phyloP scores from a whole-genome alignment of 768 basidiomycete species.

The Sutorius australiensis region DNA sequence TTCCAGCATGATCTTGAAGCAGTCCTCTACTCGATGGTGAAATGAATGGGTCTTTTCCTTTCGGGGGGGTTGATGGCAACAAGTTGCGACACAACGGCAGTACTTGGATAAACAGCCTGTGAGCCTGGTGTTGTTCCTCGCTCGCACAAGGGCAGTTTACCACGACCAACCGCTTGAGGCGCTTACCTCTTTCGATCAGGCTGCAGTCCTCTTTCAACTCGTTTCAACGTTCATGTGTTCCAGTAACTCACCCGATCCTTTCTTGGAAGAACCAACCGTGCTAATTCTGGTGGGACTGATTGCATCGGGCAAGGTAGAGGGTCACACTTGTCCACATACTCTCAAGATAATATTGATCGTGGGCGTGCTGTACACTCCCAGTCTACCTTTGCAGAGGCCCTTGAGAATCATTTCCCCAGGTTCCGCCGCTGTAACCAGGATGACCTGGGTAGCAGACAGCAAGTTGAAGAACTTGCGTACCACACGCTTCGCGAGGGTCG shows the following conservation, averaged over 20 bases:
- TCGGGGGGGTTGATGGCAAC: too few relatives aligned
- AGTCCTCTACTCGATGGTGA: not conserved
- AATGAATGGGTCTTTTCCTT: not conserved
- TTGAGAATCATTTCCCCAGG: constrained; percentile 54
- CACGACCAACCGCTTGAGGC: too few relatives aligned
- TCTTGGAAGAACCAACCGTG: constrained; percentile 43
- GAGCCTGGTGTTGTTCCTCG: too few relatives aligned
- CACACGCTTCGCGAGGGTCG: constrained; percentile 49
- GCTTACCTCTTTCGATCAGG: too few relatives aligned
- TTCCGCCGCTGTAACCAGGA: constrained; percentile 79
- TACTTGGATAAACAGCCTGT: too few relatives aligned
- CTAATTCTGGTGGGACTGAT: constrained; percentile 72
- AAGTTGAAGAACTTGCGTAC: constrained; percentile 61
- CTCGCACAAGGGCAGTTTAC: too few relatives aligned
- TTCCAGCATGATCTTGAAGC: too few relatives aligned
- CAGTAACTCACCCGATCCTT: constrained; percentile 15
- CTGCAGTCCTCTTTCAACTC: not conserved
- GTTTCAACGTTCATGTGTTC: too few relatives aligned
- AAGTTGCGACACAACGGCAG: too few relatives aligned
- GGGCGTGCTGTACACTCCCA: not conserved
- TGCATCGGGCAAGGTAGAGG: constrained; percentile 65
- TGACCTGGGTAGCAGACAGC: constrained; percentile 63
- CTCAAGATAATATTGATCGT: constrained; percentile 3
- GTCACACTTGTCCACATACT: constrained; percentile 1
- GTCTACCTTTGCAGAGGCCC: constrained; percentile 71